Conservation (phyloP, 495 filamentous ascomycete species). For the Bacidia rubella region DNA sequence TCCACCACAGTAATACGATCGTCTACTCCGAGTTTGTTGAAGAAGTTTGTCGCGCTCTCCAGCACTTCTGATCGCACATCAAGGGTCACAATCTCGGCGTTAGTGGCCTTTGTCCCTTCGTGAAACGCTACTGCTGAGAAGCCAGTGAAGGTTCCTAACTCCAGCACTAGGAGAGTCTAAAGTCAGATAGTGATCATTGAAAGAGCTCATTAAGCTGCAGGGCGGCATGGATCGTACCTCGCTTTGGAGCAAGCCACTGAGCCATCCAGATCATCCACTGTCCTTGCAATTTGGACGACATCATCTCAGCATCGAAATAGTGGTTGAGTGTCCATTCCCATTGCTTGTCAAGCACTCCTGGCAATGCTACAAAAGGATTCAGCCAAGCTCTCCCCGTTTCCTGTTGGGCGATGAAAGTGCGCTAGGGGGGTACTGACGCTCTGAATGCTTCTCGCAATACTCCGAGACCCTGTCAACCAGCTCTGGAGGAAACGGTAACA, state of each 20-base stretch:
- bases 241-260: slow-evolving; percentile 6
- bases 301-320: slow-evolving; percentile 1
- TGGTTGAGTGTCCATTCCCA: background rate
- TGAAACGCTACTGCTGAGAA: slow-evolving; percentile 26
- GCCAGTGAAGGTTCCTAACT: slow-evolving; percentile 25
- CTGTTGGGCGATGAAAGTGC: background rate
- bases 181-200: background rate
- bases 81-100: slow-evolving; percentile 15
- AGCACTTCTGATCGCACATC: slow-evolving; percentile 19
- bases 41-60: slow-evolving; percentile 12
- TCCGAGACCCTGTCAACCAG: background rate
- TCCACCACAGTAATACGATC: slow-evolving; percentile 18
- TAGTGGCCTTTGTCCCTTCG: slow-evolving; percentile 17
- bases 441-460: slow-evolving; percentile 4
- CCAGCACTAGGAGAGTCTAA: slow-evolving; percentile 18
- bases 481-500: slow-evolving; percentile 2
- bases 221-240: background rate
- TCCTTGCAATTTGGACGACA: slow-evolving; percentile 6
- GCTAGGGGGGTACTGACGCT: background rate
- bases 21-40: slow-evolving; percentile 10
- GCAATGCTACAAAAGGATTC: background rate
- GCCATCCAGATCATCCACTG: slow-evolving; percentile 9
- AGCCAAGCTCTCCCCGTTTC: background rate
- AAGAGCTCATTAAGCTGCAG: too few species aligned
- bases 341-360: background rate